Base-by-base conservation (phyloP, 2,329 filamentous ascomycete genomes). In the Aspergillus sp. region DNA sequence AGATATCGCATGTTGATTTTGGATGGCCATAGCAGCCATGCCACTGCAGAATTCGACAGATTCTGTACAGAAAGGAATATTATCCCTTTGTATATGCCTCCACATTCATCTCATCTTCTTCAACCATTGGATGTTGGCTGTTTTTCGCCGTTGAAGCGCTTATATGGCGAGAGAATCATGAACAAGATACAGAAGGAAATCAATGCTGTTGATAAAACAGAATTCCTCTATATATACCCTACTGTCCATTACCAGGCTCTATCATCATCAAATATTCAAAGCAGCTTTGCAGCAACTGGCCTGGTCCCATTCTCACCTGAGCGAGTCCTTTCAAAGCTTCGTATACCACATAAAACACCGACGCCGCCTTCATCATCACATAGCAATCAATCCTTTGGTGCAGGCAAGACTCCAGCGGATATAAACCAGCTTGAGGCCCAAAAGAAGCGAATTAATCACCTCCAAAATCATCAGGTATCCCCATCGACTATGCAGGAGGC, bases 21-120 rank as follows among this genome's bases (percentile, higher is more conserved):
- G 25, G 42, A 6, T 25, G 15, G 41, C 13, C 20, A 49, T 46
- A 19, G 5, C 20, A 50, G 35, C 25, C n/a, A 50, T 44, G 13
- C 17, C 5, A 50, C 38, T 47, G n/a, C 45, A 15, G n/a, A 50
- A 41, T 50, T 50, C 17, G 15, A 50, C 22, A 44, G 15, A 46
- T 51, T 49, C 41, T 52, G n/a, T 17, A 47, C 17, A 27, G 5
- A 46, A 20, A 46, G 46, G 46, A 37, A 4, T 35, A 49, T 49
- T 32, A 44, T 44, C 41, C 38, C 38, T 49, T n/a, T 25, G 9
- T 46, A 30, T 49, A 49, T 49, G 17, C 38, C 20, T 43, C 13
- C 25, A 4, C 39, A 51, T 46, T 22, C 22, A n/a, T 51, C 39
- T 23, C 20, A 51, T 33, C 38, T 51, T 33, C 39, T 51, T 17